A percentile compares a stretch with the other conserved stretches of the same genome.
These are phyloP conservation scores for Penicillium turbatum DNA, from an alignment of 495 filamentous ascomycete genomes.

Conservation along the genomic window DNA sequence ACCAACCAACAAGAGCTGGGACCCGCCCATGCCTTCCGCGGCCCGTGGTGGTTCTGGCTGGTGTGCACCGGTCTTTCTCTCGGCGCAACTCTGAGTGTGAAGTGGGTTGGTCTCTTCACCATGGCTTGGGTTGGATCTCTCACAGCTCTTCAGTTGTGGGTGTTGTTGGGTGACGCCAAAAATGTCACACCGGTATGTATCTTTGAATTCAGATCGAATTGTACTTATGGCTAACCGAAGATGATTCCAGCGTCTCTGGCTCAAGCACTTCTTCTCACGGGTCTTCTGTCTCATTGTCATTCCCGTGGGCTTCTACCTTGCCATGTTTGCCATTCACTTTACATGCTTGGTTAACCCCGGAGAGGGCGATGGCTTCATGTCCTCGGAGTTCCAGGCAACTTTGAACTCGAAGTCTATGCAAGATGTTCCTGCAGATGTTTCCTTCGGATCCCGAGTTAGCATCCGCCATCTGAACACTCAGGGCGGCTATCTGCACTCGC, in stretches of 20 bases:
- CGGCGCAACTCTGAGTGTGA: constrained; percentile 90
- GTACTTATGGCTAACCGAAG: constrained; percentile 8
- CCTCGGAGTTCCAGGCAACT: constrained; percentile 96
- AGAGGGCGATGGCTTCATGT: constrained; percentile 99
- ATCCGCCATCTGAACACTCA: constrained; percentile 95
- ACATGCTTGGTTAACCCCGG: constrained; percentile 87
- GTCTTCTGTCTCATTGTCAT: constrained; percentile 91
- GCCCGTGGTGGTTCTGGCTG: constrained; percentile 98
- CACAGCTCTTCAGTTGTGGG: constrained; percentile 89
- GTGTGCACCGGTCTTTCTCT: constrained; percentile 78
- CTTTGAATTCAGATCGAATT: not conserved
- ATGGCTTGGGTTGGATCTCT: constrained; percentile 96
- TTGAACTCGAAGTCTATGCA: constrained; percentile 95
- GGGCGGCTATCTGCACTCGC: constrained; percentile 94
- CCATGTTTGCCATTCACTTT: constrained; percentile 96
- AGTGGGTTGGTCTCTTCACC: constrained; percentile 98
- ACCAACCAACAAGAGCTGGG: constrained; percentile 96
- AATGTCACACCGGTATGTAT: constrained; percentile 67
- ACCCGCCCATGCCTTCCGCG: constrained; percentile 75
- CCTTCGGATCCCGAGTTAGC: constrained; percentile 77
- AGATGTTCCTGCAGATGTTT: constrained; percentile 88
- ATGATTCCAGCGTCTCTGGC: constrained; percentile 62
- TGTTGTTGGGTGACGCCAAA: constrained; percentile 81
- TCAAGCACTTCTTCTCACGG: constrained; percentile 92
- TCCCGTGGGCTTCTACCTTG: constrained; percentile 84